Base-by-base conservation (phyloP, 257 asterid species). In the Capsicum chinense region DNA sequence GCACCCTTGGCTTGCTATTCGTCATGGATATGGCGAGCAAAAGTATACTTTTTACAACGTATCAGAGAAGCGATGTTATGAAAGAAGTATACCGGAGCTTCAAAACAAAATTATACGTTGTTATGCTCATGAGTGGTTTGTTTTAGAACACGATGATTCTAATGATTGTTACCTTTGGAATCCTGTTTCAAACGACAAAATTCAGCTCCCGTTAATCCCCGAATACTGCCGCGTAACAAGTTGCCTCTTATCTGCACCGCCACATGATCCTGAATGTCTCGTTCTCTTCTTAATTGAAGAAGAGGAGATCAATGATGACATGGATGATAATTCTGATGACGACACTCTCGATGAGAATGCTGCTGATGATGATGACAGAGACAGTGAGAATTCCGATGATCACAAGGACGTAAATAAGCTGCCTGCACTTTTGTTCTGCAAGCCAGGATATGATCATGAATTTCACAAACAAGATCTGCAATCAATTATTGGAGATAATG, bases 161-260 rank as follows among this genome's bases (percentile, higher is more conserved):
- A 3, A 7, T n/a, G 39, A 71, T 47, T 47, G 5, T 44, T 44
- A 47, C 39, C 16, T 71, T 47, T 71, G 80, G 80, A 71, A 71
- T 47, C 10, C 13, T 5, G 2, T 5, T 47, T 71, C 37, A 10
- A n/a, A 42, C 5, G 37, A 71, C 1, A 44, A 44, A 44, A 71
- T 71, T 71, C 57, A 71, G 5, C 79, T 71, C 1, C 79, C 79
- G 0, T 10, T 56, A 0, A 33, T 70, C 26, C 79, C 79, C 42
- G 6, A n/a, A 2, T 4, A 39, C 26, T 39, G 19, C 7, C 6
- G 14, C 2, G 6, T 7, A 10, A 0, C 17, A 0, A 4, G 2
- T 0, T 70, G 79, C 16, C 79, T 71, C 17, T 71, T 71, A 5
- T 71, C 79, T 9, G 79, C 79, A 71, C 57, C 79, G 47, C 80